Conservation (phyloP, 495 filamentous ascomycete species). For the Tuber aestivum region DNA sequence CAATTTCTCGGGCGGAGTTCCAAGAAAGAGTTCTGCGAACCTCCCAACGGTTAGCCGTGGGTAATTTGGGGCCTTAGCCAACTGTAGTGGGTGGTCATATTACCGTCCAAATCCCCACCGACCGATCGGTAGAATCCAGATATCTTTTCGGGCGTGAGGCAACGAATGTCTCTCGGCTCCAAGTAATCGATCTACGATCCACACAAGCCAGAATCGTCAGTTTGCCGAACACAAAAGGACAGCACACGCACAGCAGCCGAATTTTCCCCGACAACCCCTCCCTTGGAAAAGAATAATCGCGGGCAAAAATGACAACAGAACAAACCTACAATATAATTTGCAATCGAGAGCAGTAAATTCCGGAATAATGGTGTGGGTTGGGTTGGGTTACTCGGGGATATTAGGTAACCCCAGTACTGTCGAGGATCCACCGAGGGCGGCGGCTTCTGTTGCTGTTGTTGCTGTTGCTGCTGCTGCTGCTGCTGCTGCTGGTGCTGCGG, state of each 20-base stretch:
- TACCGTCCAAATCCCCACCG: slow-evolving; percentile 80
- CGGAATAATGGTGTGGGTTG: slow-evolving; percentile 56
- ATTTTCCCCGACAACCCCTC: background rate
- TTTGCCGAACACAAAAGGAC: slow-evolving; percentile 2
- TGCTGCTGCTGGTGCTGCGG: slow-evolving; percentile 23
- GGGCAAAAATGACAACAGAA: slow-evolving; percentile 11
- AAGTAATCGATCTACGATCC: slow-evolving; percentile 54
- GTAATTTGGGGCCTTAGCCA: slow-evolving; percentile 4
- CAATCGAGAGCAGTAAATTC: slow-evolving; percentile 70
- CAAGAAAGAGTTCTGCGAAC: slow-evolving; percentile 60
- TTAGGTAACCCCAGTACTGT: slow-evolving; percentile 74
- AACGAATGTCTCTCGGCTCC: slow-evolving; percentile 57
- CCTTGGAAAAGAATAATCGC: background rate
- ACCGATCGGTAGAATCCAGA: slow-evolving; percentile 82
- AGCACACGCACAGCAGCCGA: slow-evolving; percentile 5
- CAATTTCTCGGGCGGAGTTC: slow-evolving; percentile 64
- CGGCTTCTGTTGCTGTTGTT: too few species aligned
- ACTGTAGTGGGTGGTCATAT: background rate
- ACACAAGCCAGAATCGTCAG: slow-evolving; percentile 25
- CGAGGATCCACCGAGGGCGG: slow-evolving; percentile 31
- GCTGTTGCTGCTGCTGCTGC: too few species aligned
- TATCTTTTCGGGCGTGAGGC: slow-evolving; percentile 74
- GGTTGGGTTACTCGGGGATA: slow-evolving; percentile 68
- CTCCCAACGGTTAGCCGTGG: slow-evolving; percentile 19
- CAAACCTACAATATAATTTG: slow-evolving; percentile 68